Conservation (phyloP, 768 basidiomycete species). For the Clathrus columnatus region DNA sequence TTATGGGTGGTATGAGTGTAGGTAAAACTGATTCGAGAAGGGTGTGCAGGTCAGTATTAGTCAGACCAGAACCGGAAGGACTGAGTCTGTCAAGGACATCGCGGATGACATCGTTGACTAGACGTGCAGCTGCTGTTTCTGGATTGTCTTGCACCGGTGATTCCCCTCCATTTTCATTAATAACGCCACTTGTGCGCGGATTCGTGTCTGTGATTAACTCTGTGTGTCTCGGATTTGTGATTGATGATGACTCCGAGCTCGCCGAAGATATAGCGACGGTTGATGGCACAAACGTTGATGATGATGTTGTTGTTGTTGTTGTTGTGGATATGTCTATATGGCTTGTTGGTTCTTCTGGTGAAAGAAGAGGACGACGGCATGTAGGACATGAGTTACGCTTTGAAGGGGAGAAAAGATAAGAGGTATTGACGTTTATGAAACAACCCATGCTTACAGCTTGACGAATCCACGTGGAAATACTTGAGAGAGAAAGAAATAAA, state of each 20-base stretch:
- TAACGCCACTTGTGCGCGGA: not conserved
- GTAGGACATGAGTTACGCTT: slow-evolving; percentile 61
- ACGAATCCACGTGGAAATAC: slow-evolving; percentile 12
- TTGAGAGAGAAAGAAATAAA: slow-evolving; percentile 16
- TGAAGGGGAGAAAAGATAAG: slow-evolving; percentile 13
- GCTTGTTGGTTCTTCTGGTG: slow-evolving; percentile 6
- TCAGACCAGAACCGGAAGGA: not conserved
- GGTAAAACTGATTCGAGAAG: slow-evolving; percentile 4
- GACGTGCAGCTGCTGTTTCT: not conserved
- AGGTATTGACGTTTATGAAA: not conserved
- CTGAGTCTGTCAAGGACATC: slow-evolving; percentile 11
- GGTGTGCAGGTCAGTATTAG: not conserved
- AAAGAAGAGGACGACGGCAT: slow-evolving; percentile 44
- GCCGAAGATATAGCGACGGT: not conserved
- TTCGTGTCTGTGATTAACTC: too few species aligned
- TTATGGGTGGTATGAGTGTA: not conserved
- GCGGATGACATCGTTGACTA: slow-evolving; percentile 10
- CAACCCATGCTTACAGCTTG: slow-evolving; percentile 6
- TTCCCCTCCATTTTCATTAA: not conserved
- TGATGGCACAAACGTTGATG: too few species aligned
- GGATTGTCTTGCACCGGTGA: not conserved
- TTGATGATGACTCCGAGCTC: not conserved
- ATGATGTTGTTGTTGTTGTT: too few species aligned
- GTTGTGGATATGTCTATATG: too few species aligned
- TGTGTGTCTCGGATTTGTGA: not conserved